phyloP scores from a whole-genome alignment of 495 filamentous ascomycete genomes.

The Aspergillus ostianus region DNA sequence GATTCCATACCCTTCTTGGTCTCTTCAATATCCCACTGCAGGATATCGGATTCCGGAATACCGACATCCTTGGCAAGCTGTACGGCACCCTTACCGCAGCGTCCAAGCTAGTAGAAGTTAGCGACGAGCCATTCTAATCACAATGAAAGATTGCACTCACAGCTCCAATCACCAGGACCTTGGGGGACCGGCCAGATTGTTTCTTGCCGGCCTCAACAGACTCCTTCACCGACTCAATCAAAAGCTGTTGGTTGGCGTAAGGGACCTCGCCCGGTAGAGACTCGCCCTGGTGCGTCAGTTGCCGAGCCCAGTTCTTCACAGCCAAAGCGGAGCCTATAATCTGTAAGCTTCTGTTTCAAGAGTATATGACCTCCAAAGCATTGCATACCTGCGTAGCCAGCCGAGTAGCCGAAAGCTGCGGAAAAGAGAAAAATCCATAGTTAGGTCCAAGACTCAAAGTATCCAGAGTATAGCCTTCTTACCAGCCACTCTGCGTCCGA shows the following conservation, averaged over 20 bases:
- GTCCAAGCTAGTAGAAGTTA: conserved; percentile 54
- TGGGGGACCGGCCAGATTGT: conserved; percentile 49
- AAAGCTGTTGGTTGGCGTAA: conserved; percentile 72
- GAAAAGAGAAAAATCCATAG: neutral
- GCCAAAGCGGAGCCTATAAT: conserved; percentile 62
- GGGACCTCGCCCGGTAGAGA: conserved; percentile 65
- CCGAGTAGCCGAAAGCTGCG: conserved; percentile 67
- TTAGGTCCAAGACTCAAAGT: conserved; percentile 23
- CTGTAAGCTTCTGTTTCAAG: neutral
- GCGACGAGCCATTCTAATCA: neutral
- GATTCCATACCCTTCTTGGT: conserved; percentile 50
- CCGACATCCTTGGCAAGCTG: conserved; percentile 75
- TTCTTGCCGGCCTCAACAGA: conserved; percentile 59
- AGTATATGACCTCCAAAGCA: neutral
- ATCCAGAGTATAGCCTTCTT: conserved; percentile 24
- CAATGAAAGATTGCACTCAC: conserved; percentile 26
- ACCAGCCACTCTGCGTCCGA: conserved; percentile 75
- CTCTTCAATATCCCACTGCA: conserved; percentile 93
- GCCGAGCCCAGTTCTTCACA: conserved; percentile 86
- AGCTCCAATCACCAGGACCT: conserved; percentile 60
- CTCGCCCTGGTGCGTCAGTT: conserved; percentile 64
- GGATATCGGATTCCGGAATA: conserved; percentile 67
- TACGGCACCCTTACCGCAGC: conserved; percentile 84
- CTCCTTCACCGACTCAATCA: conserved; percentile 72
- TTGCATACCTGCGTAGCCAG: conserved; percentile 67